These are phyloP conservation scores for Artemisia tridentata DNA, from an alignment of 129 eudicot genomes.

Conservation along the genomic window DNA sequence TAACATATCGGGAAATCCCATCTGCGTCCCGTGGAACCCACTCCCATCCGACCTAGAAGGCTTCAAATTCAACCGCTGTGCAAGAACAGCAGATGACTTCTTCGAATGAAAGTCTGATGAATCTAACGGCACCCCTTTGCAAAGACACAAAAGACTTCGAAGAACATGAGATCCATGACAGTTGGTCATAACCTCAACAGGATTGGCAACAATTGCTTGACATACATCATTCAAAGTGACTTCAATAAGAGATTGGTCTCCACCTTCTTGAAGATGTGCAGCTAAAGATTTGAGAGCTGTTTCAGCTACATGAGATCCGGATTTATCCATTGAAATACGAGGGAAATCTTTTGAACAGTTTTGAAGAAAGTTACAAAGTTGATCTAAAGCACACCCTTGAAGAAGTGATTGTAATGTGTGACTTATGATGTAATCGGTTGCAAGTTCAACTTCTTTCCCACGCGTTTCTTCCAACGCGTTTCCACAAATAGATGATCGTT, in stretches of 20 bases:
- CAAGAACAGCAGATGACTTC: constrained; percentile 63
- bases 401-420: constrained; percentile 84
- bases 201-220: constrained; percentile 63
- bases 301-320: constrained; percentile 99
- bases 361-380: constrained; percentile 71
- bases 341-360: constrained; percentile 61
- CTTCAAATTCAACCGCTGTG: constrained; percentile 62
- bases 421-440: constrained; percentile 83
- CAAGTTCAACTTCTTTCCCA: constrained; percentile 95
- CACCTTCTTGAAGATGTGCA: constrained; percentile 63
- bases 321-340: constrained; percentile 70
- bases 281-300: constrained; percentile 86
- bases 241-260: constrained; percentile 51
- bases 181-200: constrained; percentile 79
- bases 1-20: constrained; percentile 72
- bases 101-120: constrained; percentile 72
- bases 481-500: constrained; percentile 66
- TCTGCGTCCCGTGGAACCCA: constrained; percentile 33
- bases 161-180: constrained; percentile 96
- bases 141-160: constrained; percentile 81
- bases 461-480: constrained; percentile 89
- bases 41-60: constrained; percentile 33
- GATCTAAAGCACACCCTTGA: constrained; percentile 76
- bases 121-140: constrained; percentile 80
- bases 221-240: constrained; percentile 62